Base-by-base conservation (phyloP, 2,329 filamentous ascomycete species). In the Botrytis squamosa region DNA sequence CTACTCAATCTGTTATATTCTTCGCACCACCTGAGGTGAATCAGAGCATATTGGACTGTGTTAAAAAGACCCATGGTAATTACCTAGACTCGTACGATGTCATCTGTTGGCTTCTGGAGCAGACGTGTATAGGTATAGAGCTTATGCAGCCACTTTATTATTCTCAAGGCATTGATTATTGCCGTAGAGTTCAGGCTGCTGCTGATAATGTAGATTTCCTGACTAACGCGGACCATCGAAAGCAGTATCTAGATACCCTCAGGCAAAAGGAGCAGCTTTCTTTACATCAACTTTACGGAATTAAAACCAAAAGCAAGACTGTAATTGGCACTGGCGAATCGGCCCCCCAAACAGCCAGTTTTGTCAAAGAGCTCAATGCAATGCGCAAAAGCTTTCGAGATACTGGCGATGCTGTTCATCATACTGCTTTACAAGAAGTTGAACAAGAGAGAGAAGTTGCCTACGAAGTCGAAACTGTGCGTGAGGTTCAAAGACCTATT, bases 91-190 rank as follows among this genome's bases (percentile, higher is more conserved):
- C 79, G 4, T 0, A 73, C 86, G 84, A 90, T 72, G 86, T 90
- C 16, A 81, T 92, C 1, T 77, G 80, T 5, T 92, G 91, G 91
- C 84, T 92, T 0, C 83, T 93, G 0, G 85, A 90, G 63, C 88
- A 92, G 71, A 91, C 89, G 0, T 93, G 90, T 74, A 80, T 82
- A 12, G 84, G 82, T 0, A 90, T 88, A 33, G 88, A 91, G 74
- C 86, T 91, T 46, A 79, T 92, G 0, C 86, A 88, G 66, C 84
- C 86, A 0, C 82, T 93, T 0, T 89, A 90, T 75, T 83, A 85
- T 4, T 83, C 89, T 0, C 90, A 93, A 78, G 89, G 90, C 0
- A 79, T 83, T 0, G 88, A 92, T 74, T 92, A 88, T 75, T 89
- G 89, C 74, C 84, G 84, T 0, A 86, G 89, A 1, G 84, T 82